These are phyloP conservation scores for Fusarium devonianum DNA, from an alignment of 2,329 filamentous ascomycete species.

Conservation along the genomic window DNA sequence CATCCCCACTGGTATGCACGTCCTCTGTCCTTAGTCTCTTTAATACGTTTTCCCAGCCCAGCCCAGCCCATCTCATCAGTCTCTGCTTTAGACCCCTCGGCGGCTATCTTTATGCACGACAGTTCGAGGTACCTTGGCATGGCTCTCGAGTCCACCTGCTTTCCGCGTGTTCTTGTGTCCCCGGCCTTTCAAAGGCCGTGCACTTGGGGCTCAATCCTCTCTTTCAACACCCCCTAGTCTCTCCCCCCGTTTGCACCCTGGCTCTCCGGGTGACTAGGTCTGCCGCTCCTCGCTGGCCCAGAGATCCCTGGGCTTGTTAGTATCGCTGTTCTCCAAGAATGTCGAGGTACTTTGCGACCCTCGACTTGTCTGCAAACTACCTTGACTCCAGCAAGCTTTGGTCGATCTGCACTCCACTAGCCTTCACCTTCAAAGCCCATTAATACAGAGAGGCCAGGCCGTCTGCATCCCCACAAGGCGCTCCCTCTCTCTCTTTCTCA, in stretches of 20 bases:
- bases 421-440: constrained; percentile 39
- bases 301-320: constrained; percentile 34
- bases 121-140: constrained; percentile 35
- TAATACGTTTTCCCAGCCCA: constrained; percentile 26
- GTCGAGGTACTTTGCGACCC: constrained; percentile 30
- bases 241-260: constrained; percentile 23
- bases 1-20: constrained; percentile 36
- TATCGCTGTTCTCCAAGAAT: constrained; percentile 32
- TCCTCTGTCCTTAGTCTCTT: constrained; percentile 25
- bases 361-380: constrained; percentile 28
- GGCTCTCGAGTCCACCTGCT: no score
- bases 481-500: constrained; percentile 35
- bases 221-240: constrained; percentile 22
- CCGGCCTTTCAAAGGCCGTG: constrained; percentile 29
- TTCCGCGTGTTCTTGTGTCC: constrained; percentile 12
- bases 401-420: constrained; percentile 40
- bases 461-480: constrained; percentile 40
- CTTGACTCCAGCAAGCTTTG: constrained; percentile 27
- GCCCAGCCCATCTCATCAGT: constrained; percentile 21
- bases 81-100: constrained; percentile 32
- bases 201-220: constrained; percentile 31
- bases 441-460: constrained; percentile 41
- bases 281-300: constrained; percentile 21
- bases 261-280: constrained; percentile 21
- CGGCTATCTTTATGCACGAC: constrained; percentile 45